Evolutionary conservation across 2,329 filamentous ascomycete species (phyloP).

Genomic region (Amesomyces nigricolor): DNA sequence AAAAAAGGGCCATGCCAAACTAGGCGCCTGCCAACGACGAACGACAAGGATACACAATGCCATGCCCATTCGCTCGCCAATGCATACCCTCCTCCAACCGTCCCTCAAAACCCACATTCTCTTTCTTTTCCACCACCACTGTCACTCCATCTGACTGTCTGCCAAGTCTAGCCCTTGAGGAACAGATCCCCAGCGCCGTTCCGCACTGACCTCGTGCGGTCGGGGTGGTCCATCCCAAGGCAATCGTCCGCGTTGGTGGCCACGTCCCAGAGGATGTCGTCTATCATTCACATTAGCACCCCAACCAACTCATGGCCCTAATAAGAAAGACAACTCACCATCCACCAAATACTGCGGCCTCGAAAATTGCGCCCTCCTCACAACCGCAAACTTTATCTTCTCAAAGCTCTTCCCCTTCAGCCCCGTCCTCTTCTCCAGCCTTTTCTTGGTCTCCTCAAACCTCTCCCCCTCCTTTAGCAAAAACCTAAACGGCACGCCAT

Average conservation of each 20-base stretch:
- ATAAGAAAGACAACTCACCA: conserved; percentile 51
- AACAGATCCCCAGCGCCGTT: conserved; percentile 61
- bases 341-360: conserved; percentile 81
- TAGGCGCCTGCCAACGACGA: no score
- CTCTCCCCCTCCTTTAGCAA: conserved; percentile 76
- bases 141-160: no score
- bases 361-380: conserved; percentile 65
- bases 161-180: conserved; percentile 36
- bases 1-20: no score
- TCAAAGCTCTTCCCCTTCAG: conserved; percentile 98
- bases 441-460: conserved; percentile 88
- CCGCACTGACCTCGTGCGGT: conserved; percentile 52
- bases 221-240: conserved; percentile 61
- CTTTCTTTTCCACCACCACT: not conserved
- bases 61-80: no score
- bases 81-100: no score
- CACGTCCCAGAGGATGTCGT: conserved; percentile 53
- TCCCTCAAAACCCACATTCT: no score
- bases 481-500: conserved; percentile 90
- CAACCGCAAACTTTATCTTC: conserved; percentile 92
- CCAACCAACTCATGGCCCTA: no score
- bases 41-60: no score
- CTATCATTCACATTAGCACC: conserved; percentile 35
- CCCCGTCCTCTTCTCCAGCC: conserved; percentile 85
- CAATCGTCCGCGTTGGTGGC: conserved; percentile 52